A percentile compares a stretch with the other conserved stretches of the same genome.
phyloP scores from a whole-genome alignment of 2,329 filamentous ascomycete genomes.

The Nemania diffusa region DNA sequence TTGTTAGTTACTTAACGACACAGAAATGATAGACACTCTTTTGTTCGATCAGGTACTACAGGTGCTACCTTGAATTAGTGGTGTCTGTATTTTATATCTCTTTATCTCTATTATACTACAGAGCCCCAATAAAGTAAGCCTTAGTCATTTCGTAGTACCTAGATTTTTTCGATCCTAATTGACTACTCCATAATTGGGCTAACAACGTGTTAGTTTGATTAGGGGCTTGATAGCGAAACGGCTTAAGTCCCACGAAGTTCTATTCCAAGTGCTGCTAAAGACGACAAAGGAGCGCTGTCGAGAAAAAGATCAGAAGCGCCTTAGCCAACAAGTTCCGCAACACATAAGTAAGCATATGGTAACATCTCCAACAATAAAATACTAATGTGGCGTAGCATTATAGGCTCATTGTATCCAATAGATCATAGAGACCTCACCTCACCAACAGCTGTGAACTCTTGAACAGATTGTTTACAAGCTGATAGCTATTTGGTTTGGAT shows the following conservation, averaged over 20 bases:
- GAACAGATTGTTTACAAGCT: constrained; percentile 46
- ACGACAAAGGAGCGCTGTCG: neutral
- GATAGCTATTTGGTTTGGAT: constrained; percentile 52
- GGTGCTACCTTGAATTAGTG: no score
- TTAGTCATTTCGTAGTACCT: no score
- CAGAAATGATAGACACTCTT: no score
- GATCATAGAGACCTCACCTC: constrained; percentile 49
- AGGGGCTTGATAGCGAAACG: no score
- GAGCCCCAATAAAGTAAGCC: no score
- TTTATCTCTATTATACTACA: no score
- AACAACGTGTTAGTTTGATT: no score
- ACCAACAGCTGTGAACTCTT: constrained; percentile 42
- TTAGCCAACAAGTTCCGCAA: neutral
- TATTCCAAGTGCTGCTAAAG: neutral
- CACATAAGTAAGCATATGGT: neutral
- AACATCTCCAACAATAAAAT: neutral
- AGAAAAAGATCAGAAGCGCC: neutral
- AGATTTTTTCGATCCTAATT: no score
- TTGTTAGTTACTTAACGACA: no score
- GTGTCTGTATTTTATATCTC: no score
- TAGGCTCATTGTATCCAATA: constrained; percentile 48
- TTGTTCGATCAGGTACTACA: no score
- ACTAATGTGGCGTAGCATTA: neutral
- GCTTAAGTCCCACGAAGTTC: neutral
- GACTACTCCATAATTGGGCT: no score